A percentile compares a stretch with the other conserved stretches of the same genome.
These are phyloP conservation scores for Starmera caribaea DNA, from an alignment of 805 yeast species.

Conservation along the genomic window DNA sequence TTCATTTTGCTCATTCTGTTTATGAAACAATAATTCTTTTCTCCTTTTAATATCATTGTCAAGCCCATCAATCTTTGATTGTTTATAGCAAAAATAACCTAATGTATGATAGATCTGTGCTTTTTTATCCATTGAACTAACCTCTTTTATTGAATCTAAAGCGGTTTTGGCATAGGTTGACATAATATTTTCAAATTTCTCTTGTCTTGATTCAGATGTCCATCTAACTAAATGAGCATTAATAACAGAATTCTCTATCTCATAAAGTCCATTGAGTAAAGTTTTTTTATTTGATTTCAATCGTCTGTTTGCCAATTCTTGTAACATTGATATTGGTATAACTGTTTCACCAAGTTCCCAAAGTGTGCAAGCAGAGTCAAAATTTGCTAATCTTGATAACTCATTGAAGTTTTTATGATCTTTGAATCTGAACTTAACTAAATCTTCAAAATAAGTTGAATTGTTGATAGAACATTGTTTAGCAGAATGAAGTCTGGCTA, in stretches of 20 bases:
- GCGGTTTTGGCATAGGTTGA: slow-evolving; percentile 39
- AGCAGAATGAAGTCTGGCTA: slow-evolving; percentile 28
- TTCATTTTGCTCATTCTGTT: slow-evolving; percentile 38
- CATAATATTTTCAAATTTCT: slow-evolving; percentile 50
- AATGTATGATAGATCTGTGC: slow-evolving; percentile 46
- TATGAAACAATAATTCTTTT: slow-evolving; percentile 29
- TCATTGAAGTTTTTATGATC: not conserved
- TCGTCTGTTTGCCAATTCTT: slow-evolving; percentile 11
- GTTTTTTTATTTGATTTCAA: slow-evolving; percentile 3
- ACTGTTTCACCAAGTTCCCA: slow-evolving; percentile 56
- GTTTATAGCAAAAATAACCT: slow-evolving; percentile 69
- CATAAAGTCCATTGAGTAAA: slow-evolving; percentile 3
- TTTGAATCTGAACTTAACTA: slow-evolving; percentile 17
- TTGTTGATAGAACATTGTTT: slow-evolving; percentile 44
- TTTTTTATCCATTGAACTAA: slow-evolving; percentile 16
- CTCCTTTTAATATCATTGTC: slow-evolving; percentile 34
- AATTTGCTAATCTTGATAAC: slow-evolving; percentile 11
- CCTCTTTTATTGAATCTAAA: slow-evolving; percentile 7
- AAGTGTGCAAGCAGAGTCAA: slow-evolving; percentile 47
- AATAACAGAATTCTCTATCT: slow-evolving; percentile 15
- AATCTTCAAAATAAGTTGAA: slow-evolving; percentile 32
- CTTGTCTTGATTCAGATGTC: slow-evolving; percentile 65
- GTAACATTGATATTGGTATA: slow-evolving; percentile 48
- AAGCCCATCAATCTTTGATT: slow-evolving; percentile 35
- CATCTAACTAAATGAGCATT: slow-evolving; percentile 48